These are phyloP conservation scores for Eucalyptus melliodora DNA, from an alignment of 345 rosid species.

Conservation along the genomic window DNA sequence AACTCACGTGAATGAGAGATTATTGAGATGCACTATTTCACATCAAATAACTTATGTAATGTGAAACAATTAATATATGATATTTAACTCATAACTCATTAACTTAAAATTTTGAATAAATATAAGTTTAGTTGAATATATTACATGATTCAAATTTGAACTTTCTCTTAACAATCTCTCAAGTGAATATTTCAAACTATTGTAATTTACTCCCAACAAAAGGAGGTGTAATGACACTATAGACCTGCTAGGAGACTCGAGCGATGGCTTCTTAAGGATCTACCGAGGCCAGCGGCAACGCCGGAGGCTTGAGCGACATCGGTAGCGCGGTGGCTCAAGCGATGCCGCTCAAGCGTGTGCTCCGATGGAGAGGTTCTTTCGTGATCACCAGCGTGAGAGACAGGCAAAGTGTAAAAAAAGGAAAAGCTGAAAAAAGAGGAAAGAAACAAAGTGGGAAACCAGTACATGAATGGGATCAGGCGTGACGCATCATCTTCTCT, in stretches of 20 bases:
- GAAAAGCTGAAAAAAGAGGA: not conserved
- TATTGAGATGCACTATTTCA: not conserved
- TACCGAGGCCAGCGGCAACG: not conserved
- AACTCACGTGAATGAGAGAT: not conserved
- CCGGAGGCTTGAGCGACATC: not conserved
- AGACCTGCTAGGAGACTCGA: accelerated
- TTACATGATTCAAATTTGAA: not conserved
- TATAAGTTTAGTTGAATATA: accelerated
- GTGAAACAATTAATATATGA: no score
- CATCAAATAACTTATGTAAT: not conserved
- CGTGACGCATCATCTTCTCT: not conserved
- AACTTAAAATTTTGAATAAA: not conserved
- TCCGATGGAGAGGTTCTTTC: not conserved
- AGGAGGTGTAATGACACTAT: accelerated
- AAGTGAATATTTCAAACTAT: accelerated
- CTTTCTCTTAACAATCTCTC: accelerated
- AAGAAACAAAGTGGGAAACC: not conserved
- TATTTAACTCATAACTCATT: no score
- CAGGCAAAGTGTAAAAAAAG: not conserved
- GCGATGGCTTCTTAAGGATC: not conserved
- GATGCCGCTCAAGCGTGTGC: not conserved
- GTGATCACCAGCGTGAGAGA: not conserved
- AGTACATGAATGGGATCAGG: not conserved
- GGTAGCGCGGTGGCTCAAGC: not conserved
- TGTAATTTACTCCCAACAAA: not conserved